phyloP scores from a whole-genome alignment of 768 basidiomycete genomes.

The Boletus vinaceobasis region DNA sequence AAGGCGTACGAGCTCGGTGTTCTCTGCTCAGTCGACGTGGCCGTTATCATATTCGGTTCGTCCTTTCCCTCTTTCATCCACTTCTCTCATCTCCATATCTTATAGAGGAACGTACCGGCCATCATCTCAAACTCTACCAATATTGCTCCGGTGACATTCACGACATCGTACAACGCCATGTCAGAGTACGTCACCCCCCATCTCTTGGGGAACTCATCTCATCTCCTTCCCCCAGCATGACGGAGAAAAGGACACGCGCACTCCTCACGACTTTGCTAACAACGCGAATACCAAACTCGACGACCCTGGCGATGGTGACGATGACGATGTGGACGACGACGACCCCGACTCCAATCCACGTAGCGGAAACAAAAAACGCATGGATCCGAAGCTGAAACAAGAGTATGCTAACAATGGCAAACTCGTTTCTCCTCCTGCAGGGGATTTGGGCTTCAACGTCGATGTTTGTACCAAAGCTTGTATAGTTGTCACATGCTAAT shows the following conservation, averaged over 20 bases:
- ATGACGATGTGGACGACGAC: slow-evolving; percentile 33
- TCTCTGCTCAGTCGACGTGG: slow-evolving; percentile 83
- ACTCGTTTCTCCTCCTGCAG: slow-evolving; percentile 12
- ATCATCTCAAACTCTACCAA: slow-evolving; percentile 78
- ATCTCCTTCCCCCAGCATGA: slow-evolving; percentile 37
- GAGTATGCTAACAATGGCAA: slow-evolving; percentile 25
- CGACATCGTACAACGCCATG: slow-evolving; percentile 66
- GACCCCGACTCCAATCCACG: slow-evolving; percentile 28
- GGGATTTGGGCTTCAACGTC: slow-evolving; percentile 19
- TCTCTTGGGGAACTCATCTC: slow-evolving; percentile 8
- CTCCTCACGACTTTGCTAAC: slow-evolving; percentile 47
- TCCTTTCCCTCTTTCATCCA: slow-evolving; percentile 18
- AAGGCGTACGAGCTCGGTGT: slow-evolving; percentile 91
- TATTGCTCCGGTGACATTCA: slow-evolving; percentile 73
- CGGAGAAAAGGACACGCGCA: slow-evolving; percentile 48
- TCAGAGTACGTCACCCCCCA: slow-evolving; percentile 37
- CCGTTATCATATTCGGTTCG: slow-evolving; percentile 81
- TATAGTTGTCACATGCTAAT: neutral
- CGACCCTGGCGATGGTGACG: slow-evolving; percentile 39
- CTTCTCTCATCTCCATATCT: neutral
- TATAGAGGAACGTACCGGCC: slow-evolving; percentile 74
- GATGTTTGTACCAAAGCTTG: slow-evolving; percentile 21
- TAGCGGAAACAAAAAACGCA: slow-evolving; percentile 18
- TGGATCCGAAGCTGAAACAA: slow-evolving; percentile 29
- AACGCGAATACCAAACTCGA: slow-evolving; percentile 34